Base-by-base conservation (phyloP, 1,284 basidiomycete species). In the Malassezia sp. region DNA sequence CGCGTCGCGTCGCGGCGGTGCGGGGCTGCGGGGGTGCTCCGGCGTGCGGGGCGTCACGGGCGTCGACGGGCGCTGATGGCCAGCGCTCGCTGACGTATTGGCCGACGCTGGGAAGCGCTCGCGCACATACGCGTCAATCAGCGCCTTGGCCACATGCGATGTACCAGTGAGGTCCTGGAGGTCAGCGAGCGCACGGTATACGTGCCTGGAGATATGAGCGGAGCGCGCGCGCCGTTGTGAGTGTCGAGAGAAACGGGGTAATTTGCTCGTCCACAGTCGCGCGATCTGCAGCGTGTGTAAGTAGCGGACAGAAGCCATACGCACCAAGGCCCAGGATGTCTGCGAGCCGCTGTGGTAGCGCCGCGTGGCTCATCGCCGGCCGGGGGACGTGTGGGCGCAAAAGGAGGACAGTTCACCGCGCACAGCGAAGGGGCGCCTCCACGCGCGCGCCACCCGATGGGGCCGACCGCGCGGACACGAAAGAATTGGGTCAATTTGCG, bases 141-240 rank as follows among this genome's bases (percentile, higher is more conserved):
- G 15, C 10, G 27, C 21, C 9, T 38, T 38, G 35, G 47, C 48
- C 20, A 35, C 36, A 3, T 30, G 12, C 12, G 42, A 45, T 5
- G 48, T 40, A 7, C 48, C 48, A 17, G 45, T 28, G n/a, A 50
- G 29, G 23, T 41, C 48, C 22, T 39, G 33, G 12, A 14, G 27
- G 8, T 17, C 10, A 5, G 15, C 15, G 30, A 32, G 8, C 15
- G n/a, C n/a, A n/a, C n/a, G n/a, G n/a, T 32, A 5, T 18, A 35
- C 33, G 17, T 35, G 21, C 33, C 20, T 36, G 48, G 20, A 50
- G 28, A 17, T 50, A 42, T 8, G 29, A 5, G 2, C 42, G 42
- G 18, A 50, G 38, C 15, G 42, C 42, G 15, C 34, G 24, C 14
- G 48, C 42, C n/a, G 42, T 35, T 15, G 17, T 32, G 28, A 45